Evolutionary conservation across 2,329 filamentous ascomycete genomes (phyloP), one percentile per base, ranked within the genome.

Genomic region (Parastagonospora avenae): DNA sequence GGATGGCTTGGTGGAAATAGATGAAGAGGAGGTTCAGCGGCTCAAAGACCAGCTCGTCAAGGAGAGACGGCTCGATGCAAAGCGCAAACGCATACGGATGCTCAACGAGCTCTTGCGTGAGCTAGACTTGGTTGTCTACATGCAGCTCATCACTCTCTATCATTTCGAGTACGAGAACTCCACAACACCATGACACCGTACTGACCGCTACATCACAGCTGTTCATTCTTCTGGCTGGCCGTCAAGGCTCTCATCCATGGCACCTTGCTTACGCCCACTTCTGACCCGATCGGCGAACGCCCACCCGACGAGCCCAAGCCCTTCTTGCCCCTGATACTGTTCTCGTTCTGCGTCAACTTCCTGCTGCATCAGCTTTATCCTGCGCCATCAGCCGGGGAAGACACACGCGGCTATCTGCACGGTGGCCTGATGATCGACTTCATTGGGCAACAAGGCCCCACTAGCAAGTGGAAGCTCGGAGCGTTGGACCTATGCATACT

Each of bases 401-500:
- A 75, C 15, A 80, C 78, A 4, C 62, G 78, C 57, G 78, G 77
- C 28, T 86, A 86, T 64, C 72, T 86, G 10, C 83, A 87, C 63
- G 85, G 85, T 5, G 83, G 85, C 2, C 58, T 87, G 42, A 78
- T 85, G 58, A 84, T 88, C 62, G 85, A 87, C 69, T 86, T 87
- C 62, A 82, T 87, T 46, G 85, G 85, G 12, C 82, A 86, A 67
- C 77, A 80, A 57, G 81, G 80, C 2, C 83, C 84, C 2, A 78
- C 80, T 2, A 80, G 81, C 46, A 81, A 80, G 62, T 66, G 79
- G 41, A 77, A 78, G 55, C 74, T 87, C 10, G 61, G 82, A 4
- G 62, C 74, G 3, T 71, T 86, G 54, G 85, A 87, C 63, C 36
- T 81, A 8, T 66, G 84, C 31, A 74, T 86, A 9, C 59, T 85